Evolutionary conservation across 306 rosid species (phyloP).

Genomic region (Hippophae tibetana): DNA sequence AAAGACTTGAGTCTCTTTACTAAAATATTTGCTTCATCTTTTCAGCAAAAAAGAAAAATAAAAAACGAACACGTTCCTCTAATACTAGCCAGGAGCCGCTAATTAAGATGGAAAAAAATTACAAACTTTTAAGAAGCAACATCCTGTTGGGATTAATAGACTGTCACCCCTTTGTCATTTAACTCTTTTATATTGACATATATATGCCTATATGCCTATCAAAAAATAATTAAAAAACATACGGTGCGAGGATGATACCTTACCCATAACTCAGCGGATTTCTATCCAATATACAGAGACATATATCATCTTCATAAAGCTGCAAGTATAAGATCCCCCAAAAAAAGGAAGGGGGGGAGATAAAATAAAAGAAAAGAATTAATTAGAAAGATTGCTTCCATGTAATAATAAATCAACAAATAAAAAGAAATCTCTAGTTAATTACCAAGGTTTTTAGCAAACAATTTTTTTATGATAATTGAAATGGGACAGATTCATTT

Average conservation of each 20-base stretch:
- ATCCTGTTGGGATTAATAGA: not conserved
- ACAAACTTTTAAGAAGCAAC: not conserved
- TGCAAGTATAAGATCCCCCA: constrained; percentile 28
- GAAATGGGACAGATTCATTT: not conserved
- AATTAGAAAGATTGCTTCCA: constrained; percentile 12
- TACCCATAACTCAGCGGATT: constrained; percentile 93
- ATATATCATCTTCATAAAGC: constrained; percentile 80
- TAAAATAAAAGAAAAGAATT: constrained; percentile 4
- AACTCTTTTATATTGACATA: not conserved
- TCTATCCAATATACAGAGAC: constrained; percentile 80
- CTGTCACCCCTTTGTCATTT: not conserved
- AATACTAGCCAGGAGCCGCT: too few species aligned
- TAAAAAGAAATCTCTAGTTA: constrained; percentile 1
- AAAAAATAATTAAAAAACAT: not conserved
- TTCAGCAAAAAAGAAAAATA: too few species aligned
- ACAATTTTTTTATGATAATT: not conserved
- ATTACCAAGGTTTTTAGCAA: constrained; percentile 1
- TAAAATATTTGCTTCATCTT: too few species aligned
- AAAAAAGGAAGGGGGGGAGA: not conserved
- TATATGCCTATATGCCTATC: not conserved
- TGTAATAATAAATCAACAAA: not conserved
- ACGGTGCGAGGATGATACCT: constrained; percentile 55
- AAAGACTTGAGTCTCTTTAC: not conserved
- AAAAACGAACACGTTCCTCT: too few species aligned
- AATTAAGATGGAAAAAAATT: not conserved